Base-by-base conservation (phyloP, 1,139 yeast genomes). In the Taphrina confusa region DNA sequence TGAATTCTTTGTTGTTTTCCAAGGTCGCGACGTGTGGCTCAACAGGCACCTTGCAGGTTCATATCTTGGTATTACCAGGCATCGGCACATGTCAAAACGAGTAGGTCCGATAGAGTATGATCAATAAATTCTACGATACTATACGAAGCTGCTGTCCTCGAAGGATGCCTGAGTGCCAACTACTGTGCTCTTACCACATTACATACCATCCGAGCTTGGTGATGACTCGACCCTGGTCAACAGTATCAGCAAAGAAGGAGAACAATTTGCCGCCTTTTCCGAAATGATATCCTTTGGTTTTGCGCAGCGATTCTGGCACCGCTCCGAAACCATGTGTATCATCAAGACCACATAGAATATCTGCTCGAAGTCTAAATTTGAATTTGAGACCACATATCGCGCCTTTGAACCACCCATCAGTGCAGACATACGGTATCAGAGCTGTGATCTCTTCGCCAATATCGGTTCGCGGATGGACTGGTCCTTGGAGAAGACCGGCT, bases 141-240 rank as follows among this genome's bases (percentile, higher is more conserved):
- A n/a, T n/a, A n/a, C n/a, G n/a, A n/a, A n/a, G n/a, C n/a, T n/a
- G n/a, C n/a, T n/a, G n/a, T n/a, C n/a, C n/a, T n/a, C n/a, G n/a
- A n/a, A n/a, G n/a, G n/a, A n/a, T n/a, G n/a, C n/a, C n/a, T n/a
- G n/a, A n/a, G n/a, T n/a, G n/a, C n/a, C n/a, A n/a, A n/a, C n/a
- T n/a, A n/a, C n/a, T n/a, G n/a, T n/a, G n/a, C n/a, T n/a, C n/a
- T n/a, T n/a, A n/a, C n/a, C n/a, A n/a, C n/a, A n/a, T n/a, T n/a
- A n/a, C n/a, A n/a, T n/a, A n/a, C 42, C 42, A 37, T 4, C 42
- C 42, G n/a, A 37, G 18, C 42, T 37, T 37, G 25, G 42, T 37
- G 42, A 37, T 37, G 42, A 37, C 22, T 0, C 25, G 18, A 2
- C 25, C 42, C 18, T 37, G 18, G 42, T 16, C 42, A 16, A 25